Evolutionary conservation across 1,284 basidiomycete genomes (phyloP), one percentile per base, ranked within the genome.

Genomic region (Gastroboletus turbinatus): DNA sequence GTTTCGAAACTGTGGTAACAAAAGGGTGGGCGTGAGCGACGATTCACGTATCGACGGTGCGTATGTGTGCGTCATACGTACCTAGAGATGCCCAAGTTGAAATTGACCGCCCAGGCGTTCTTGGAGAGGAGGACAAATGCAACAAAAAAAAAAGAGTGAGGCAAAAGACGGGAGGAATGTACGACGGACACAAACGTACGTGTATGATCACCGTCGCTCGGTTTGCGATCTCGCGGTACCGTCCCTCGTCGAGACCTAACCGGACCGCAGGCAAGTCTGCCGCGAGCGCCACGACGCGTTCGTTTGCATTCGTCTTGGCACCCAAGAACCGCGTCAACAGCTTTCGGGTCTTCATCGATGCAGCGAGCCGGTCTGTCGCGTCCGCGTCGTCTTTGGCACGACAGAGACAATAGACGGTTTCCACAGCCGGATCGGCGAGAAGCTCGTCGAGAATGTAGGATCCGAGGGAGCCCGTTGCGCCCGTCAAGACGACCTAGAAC

Each of bases 401-500:
- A 8, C 79, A 82, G 3, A 86, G 72, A 63, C 82, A 85, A 54
- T 82, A 74, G 33, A 87, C 73, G 4, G 68, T 71, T 29, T 64
- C 63, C 19, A 83, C 76, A 2, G 67, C 52, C 0, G 68, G 56
- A 2, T 71, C 68, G 1, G 68, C 59, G 2, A 79, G 67, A 2
- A 85, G 73, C 50, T 79, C 75, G 30, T 75, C 67, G 19, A 87
- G 75, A 13, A 86, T 74, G 54, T 84, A 80, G 1, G 83, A 82
- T 4, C 85, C 85, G 7, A 87, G 76, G 0, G 80, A 82, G 0
- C 85, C 85, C 1, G 85, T 85, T 0, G 79, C 82, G 5, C 85
- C 85, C 0, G 85, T 86, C 29, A 87, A 71, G 4, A 82, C 72
- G 29, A 67, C 58, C 66, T 74, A 11, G 2, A 58, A 39, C 13